phyloP scores from a whole-genome alignment of 768 basidiomycete genomes.

The Tephrocybe sp. region DNA sequence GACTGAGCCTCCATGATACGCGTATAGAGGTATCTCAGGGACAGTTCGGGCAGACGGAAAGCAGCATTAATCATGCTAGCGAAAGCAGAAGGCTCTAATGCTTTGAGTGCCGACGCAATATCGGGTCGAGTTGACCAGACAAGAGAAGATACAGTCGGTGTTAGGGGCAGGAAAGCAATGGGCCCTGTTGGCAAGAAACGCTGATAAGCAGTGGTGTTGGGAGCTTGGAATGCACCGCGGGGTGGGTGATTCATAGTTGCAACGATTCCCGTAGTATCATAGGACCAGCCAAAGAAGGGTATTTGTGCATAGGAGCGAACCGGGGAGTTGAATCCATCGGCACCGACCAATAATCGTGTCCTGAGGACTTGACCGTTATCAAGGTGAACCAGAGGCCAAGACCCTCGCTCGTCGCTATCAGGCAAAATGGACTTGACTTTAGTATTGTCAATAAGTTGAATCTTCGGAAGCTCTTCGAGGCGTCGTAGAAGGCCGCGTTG shows the following conservation, averaged over 20 bases:
- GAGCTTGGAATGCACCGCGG: slow-evolving; percentile 54
- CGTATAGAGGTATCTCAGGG: slow-evolving; percentile 63
- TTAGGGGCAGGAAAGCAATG: slow-evolving; percentile 91
- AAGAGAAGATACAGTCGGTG: slow-evolving; percentile 73
- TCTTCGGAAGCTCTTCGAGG: slow-evolving; percentile 46
- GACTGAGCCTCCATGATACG: slow-evolving; percentile 55
- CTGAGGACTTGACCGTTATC: slow-evolving; percentile 64
- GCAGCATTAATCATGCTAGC: slow-evolving; percentile 83
- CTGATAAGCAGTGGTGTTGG: slow-evolving; percentile 86
- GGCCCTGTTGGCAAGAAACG: slow-evolving; percentile 94
- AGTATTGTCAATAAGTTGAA: slow-evolving; percentile 68
- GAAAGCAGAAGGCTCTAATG: slow-evolving; percentile 62
- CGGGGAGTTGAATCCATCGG: slow-evolving; percentile 94
- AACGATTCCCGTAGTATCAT: slow-evolving; percentile 86
- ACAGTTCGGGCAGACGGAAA: slow-evolving; percentile 78
- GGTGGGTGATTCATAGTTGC: slow-evolving; percentile 80
- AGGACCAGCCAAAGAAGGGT: slow-evolving; percentile 87
- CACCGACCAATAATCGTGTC: slow-evolving; percentile 78
- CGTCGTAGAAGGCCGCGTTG: slow-evolving; percentile 78
- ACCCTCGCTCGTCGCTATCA: slow-evolving; percentile 48
- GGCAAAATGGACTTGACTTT: slow-evolving; percentile 70
- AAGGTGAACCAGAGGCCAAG: slow-evolving; percentile 80
- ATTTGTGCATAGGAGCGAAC: slow-evolving; percentile 86
- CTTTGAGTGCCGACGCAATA: slow-evolving; percentile 69
- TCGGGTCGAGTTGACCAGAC: slow-evolving; percentile 91